Evolutionary conservation across 257 asterid species (phyloP).

Genomic region (Forsythia viridissima): DNA sequence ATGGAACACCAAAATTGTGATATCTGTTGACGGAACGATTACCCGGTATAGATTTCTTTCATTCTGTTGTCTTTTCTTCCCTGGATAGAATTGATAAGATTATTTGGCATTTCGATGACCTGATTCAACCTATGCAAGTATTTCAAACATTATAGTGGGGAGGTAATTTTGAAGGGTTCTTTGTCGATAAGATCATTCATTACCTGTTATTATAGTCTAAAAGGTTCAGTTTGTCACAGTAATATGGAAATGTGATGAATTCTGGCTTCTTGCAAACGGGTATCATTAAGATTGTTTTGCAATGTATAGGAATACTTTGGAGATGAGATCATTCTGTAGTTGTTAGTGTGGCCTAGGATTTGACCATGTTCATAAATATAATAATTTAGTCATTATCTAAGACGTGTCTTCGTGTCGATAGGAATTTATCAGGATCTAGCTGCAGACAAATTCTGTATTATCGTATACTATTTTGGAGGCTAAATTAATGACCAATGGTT

Average conservation of each 20-base stretch:
- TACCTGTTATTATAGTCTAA: background rate
- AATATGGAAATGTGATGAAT: background rate
- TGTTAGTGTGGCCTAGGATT: background rate
- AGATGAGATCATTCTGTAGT: background rate
- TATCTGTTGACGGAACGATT: conserved; percentile 98
- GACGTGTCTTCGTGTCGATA: background rate
- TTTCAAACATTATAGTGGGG: too few relatives aligned
- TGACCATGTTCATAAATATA: background rate
- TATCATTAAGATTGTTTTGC: background rate
- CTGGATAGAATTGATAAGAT: background rate
- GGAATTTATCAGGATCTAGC: background rate
- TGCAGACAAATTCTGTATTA: background rate
- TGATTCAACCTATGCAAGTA: too few relatives aligned
- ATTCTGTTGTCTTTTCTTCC: conserved; percentile 3
- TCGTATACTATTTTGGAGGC: background rate
- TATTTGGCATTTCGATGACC: background rate
- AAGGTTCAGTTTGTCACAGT: background rate
- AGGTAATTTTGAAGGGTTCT: background rate
- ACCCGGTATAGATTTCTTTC: conserved; percentile 57
- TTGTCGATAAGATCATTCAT: background rate
- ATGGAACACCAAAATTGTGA: conserved; percentile 81
- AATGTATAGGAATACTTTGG: background rate
- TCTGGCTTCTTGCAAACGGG: background rate
- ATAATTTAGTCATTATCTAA: background rate
- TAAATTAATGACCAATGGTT: too few relatives aligned